Evolutionary conservation across 1,284 basidiomycete species (phyloP), one percentile per base, ranked within the genome.

Genomic region (Schizophyllum commune): DNA sequence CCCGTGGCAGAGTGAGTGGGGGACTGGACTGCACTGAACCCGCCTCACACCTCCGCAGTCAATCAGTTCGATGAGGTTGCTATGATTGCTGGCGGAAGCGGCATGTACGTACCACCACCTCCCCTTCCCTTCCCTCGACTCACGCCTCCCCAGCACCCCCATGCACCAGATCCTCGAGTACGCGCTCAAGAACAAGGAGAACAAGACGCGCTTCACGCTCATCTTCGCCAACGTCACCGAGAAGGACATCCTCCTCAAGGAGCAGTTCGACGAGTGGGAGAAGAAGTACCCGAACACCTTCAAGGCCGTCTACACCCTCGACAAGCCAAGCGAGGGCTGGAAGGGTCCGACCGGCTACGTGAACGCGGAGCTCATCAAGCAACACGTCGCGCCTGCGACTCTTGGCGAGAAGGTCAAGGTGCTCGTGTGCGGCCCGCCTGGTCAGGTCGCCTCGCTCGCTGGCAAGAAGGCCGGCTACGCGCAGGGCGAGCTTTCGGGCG

Each of bases 121-220:
- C 64, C 64, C 32, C 32, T 56, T 56, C 4, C 22, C 53, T 22
- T n/a, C 53, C 61, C 51, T 64, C 69, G 71, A 53, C 61, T 54
- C 58, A 58, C 33, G 52, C 17, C 32, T 27, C 13, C 52, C 32
- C 68, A 90, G 87, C 65, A 86, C 89, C 13, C 89, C 89, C 4
- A 79, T 91, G 58, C 91, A 88, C 75, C 89, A 92, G 73, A 72
- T 96, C 68, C 73, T 95, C 62, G 79, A 78, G 57, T 84, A 94
- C 73, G 88, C 91, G 4, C 83, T 96, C 60, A 66, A 79, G 1
- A 85, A 91, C 67, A 78, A 82, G 32, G 68, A 74, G 57, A 98
- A 99, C 85, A 95, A 90, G 79, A 98, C 97, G 66, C 94, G 96
- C 72, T 96, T 93, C 76, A 97, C 91, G 57, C 81, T 98, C 61